Evolutionary conservation across 345 rosid genomes (phyloP).

Genomic region (Cardamine resedifolia): DNA sequence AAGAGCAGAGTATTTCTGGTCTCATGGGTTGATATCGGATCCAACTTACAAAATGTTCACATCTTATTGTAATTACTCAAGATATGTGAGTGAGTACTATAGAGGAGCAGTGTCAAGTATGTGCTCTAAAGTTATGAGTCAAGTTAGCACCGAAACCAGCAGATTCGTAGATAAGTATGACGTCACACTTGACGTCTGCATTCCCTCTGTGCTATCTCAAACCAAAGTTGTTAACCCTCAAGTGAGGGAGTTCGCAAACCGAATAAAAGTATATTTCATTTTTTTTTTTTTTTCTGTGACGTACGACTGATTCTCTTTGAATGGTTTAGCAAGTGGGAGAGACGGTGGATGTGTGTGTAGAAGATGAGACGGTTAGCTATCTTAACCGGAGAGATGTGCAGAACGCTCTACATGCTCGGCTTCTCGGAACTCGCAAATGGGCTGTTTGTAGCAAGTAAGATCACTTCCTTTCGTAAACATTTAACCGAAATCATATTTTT

Average conservation of each 20-base stretch:
- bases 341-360: constrained; percentile 79
- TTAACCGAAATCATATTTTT: no score
- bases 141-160: constrained; percentile 75
- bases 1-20: constrained; percentile 93
- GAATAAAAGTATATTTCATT: background rate
- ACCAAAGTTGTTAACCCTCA: constrained; percentile 60
- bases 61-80: constrained; percentile 75
- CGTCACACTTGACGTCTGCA: constrained; percentile 86
- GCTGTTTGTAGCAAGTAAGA: constrained; percentile 79
- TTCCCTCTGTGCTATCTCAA: constrained; percentile 79
- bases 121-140: constrained; percentile 75
- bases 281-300: background rate
- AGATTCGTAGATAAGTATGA: constrained; percentile 86
- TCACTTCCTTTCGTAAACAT: background rate
- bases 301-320: background rate
- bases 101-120: constrained; percentile 63
- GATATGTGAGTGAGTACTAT: constrained; percentile 77
- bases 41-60: constrained; percentile 81
- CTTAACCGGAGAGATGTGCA: constrained; percentile 88
- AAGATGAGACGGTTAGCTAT: constrained; percentile 87
- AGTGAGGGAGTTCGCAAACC: constrained; percentile 43
- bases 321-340: constrained; percentile 64
- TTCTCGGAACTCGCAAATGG: constrained; percentile 81
- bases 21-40: constrained; percentile 90
- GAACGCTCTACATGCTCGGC: constrained; percentile 81